Conservation (phyloP, 371 early-diverging fungal genomes). For the Mortierella sp. region DNA sequence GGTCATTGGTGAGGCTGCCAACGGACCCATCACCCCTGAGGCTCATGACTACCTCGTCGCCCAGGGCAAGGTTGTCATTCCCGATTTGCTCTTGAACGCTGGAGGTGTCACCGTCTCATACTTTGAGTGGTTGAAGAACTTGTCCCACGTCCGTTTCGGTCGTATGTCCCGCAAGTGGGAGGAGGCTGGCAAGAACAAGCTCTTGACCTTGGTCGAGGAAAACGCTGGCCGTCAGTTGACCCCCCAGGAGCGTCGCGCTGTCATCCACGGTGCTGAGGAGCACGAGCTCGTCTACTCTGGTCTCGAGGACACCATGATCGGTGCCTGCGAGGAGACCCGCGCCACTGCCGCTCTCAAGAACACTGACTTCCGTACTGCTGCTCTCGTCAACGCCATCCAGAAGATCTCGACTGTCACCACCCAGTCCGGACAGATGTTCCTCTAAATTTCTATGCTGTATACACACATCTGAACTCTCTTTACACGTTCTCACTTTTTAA, state of each 20-base stretch:
- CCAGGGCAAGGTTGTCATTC: conserved; percentile 79
- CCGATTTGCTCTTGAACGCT: conserved; percentile 87
- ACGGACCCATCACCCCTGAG: conserved; percentile 87
- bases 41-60: conserved; percentile 79
- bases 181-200: conserved; percentile 81
- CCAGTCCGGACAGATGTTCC: conserved; percentile 85
- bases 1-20: conserved; percentile 90
- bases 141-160: conserved; percentile 90
- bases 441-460: conserved; percentile 48
- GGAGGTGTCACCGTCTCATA: conserved; percentile 93
- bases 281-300: conserved; percentile 92
- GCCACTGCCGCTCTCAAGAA: conserved; percentile 71
- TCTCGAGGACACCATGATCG: conserved; percentile 91
- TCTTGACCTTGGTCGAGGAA: conserved; percentile 82
- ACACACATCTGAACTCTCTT: neutral
- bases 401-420: conserved; percentile 87
- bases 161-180: conserved; percentile 95
- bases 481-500: too few species aligned
- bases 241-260: conserved; percentile 81
- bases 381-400: conserved; percentile 86
- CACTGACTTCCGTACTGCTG: conserved; percentile 88
- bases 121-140: conserved; percentile 69
- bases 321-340: conserved; percentile 79
- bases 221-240: conserved; percentile 81
- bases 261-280: conserved; percentile 92